Percentiles rank a stretch among this genome's conserved stretches.
These are phyloP conservation scores for Dactylellina sp. DNA, from an alignment of 2,329 filamentous ascomycete species.

Conservation along the genomic window DNA sequence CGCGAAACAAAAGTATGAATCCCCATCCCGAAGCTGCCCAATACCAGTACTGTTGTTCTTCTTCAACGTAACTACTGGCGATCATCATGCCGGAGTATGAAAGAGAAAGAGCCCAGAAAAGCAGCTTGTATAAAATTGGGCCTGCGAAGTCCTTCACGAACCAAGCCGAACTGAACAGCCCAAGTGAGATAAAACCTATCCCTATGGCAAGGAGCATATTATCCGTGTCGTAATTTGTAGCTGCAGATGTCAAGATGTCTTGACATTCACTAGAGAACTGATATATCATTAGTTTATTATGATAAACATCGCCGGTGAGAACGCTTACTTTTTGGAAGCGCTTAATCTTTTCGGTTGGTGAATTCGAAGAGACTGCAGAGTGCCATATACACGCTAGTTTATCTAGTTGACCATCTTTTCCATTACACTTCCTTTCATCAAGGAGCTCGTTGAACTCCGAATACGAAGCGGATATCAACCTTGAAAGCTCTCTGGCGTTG, in stretches of 20 bases:
- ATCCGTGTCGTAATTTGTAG: slow-evolving; percentile 87
- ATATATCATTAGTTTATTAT: not conserved
- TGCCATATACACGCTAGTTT: slow-evolving; percentile 78
- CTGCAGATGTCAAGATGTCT: slow-evolving; percentile 83
- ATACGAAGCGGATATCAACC: slow-evolving; percentile 80
- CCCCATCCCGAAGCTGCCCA: slow-evolving; percentile 83
- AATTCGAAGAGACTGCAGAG: slow-evolving; percentile 18
- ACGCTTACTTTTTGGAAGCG: slow-evolving; percentile 28
- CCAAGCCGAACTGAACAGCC: slow-evolving; percentile 53
- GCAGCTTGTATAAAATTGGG: slow-evolving; percentile 32
- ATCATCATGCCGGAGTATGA: slow-evolving; percentile 92
- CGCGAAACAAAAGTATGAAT: slow-evolving; percentile 68
- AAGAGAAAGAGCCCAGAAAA: slow-evolving; percentile 63
- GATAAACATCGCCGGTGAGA: not conserved
- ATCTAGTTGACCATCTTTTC: slow-evolving; percentile 65
- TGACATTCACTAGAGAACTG: slow-evolving; percentile 80
- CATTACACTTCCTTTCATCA: slow-evolving; percentile 51
- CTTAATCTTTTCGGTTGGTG: slow-evolving; percentile 37
- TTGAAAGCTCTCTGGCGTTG: slow-evolving; percentile 84
- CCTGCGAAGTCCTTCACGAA: slow-evolving; percentile 33
- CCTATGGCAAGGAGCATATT: slow-evolving; percentile 69
- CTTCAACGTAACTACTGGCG: slow-evolving; percentile 95
- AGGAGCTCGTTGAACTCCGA: slow-evolving; percentile 66
- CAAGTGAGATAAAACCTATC: slow-evolving; percentile 63
- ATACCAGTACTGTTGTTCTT: slow-evolving; percentile 99